Conservation (phyloP, 208 protist species). For the Hexamita inflata region DNA sequence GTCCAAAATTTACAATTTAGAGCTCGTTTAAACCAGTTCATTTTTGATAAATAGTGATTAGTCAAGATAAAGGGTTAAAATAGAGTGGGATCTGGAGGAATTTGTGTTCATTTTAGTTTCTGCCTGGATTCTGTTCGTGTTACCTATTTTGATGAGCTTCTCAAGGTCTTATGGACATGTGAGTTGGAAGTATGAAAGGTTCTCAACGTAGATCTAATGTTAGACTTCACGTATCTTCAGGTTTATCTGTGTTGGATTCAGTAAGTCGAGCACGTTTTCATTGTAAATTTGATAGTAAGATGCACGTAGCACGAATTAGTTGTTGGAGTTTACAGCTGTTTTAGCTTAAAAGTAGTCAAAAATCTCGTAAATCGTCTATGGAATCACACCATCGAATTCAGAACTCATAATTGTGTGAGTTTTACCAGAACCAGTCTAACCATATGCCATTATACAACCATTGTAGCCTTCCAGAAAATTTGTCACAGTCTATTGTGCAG, state of each 20-base stretch:
- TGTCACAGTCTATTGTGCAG: too few relatives aligned
- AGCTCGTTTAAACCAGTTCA: too few relatives aligned
- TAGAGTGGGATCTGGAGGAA: slow-evolving; percentile 19
- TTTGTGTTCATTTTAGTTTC: slow-evolving; percentile 28
- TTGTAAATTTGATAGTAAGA: slow-evolving; percentile 50
- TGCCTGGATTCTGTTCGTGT: neutral
- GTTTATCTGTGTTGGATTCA: slow-evolving; percentile 30
- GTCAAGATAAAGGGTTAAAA: neutral
- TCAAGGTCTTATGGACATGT: neutral
- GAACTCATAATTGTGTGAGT: too few relatives aligned
- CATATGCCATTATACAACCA: too few relatives aligned
- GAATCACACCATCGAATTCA: too few relatives aligned
- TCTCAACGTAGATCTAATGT: neutral
- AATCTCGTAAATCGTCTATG: too few relatives aligned
- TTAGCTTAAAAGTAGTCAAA: too few relatives aligned
- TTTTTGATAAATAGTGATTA: too few relatives aligned
- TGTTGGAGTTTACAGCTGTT: too few relatives aligned
- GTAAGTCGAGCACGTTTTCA: slow-evolving; percentile 44
- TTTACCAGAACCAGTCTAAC: too few relatives aligned
- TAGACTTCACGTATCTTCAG: neutral
- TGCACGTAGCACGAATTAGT: too few relatives aligned
- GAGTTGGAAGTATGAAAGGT: neutral
- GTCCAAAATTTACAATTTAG: slow-evolving; percentile 34
- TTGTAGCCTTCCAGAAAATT: too few relatives aligned
- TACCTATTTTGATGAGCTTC: neutral